Conservation (phyloP, 1,284 basidiomycete species). For the Irpex sp. region DNA sequence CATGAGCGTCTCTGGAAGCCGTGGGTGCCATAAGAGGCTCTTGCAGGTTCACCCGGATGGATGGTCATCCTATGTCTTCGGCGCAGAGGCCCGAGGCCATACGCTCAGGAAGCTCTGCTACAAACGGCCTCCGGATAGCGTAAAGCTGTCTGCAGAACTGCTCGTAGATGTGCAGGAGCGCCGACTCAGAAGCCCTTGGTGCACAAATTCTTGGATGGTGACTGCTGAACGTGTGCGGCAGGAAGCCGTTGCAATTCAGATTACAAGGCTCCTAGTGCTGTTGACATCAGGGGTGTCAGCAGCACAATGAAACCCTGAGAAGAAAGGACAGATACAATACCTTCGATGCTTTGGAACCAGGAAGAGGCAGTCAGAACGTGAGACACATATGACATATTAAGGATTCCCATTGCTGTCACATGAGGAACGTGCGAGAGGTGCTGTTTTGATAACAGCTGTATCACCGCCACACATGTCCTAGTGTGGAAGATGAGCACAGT, state of each 20-base stretch:
- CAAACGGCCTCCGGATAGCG: slow-evolving; percentile 78
- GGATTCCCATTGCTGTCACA: no score
- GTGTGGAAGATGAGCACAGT: no score
- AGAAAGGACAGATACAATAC: no score
- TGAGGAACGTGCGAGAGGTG: no score
- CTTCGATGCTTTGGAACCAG: no score
- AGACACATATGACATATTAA: no score
- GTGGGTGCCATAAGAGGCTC: slow-evolving; percentile 12
- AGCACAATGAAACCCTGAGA: no score
- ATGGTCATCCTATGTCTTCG: not conserved
- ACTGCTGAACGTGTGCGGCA: slow-evolving; percentile 34
- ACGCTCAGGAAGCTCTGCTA: slow-evolving; percentile 56
- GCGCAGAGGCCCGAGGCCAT: slow-evolving; percentile 26
- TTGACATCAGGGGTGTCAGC: slow-evolving; percentile 8
- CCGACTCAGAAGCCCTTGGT: slow-evolving; percentile 58
- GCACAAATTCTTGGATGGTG: slow-evolving; percentile 68
- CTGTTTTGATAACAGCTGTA: no score
- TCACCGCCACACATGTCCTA: no score
- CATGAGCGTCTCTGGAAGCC: slow-evolving; percentile 3
- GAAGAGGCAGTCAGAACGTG: no score
- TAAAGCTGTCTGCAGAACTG: slow-evolving; percentile 70
- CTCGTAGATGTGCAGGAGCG: slow-evolving; percentile 73
- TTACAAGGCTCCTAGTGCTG: slow-evolving; percentile 15
- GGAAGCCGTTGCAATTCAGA: slow-evolving; percentile 17
- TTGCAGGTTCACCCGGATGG: not conserved